phyloP scores from a whole-genome alignment of 2,329 filamentous ascomycete species.

The Cytospora mali region DNA sequence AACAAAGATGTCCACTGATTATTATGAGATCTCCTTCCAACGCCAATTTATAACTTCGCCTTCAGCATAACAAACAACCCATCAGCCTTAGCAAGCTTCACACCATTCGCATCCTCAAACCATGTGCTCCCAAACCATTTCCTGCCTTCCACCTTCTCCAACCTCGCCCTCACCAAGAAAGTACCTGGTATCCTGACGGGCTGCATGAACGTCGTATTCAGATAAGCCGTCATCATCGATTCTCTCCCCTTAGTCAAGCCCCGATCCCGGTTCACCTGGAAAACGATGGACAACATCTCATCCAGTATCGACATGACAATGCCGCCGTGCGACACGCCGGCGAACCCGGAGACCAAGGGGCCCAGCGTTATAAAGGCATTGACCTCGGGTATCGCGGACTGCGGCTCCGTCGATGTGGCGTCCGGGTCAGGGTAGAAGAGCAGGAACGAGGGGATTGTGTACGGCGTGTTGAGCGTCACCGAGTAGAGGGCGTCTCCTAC shows the following conservation, averaged over 20 bases:
- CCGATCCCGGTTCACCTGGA: conserved; percentile 43
- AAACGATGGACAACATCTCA: conserved; percentile 56
- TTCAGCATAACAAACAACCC: conserved; percentile 50
- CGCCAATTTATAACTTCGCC: conserved; percentile 30
- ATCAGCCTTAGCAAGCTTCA: conserved; percentile 53
- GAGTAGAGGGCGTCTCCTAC: conserved; percentile 57
- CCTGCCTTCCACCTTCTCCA: conserved; percentile 52
- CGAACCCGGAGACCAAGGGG: conserved; percentile 55
- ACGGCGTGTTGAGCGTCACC: conserved; percentile 52
- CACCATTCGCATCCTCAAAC: conserved; percentile 52
- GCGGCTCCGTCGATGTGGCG: conserved; percentile 13
- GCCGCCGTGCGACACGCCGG: conserved; percentile 58
- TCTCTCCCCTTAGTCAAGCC: conserved; percentile 31
- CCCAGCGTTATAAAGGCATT: conserved; percentile 47
- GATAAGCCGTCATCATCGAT: conserved; percentile 50
- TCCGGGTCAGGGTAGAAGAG: conserved; percentile 44
- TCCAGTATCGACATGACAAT: conserved; percentile 61
- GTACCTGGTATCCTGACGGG: conserved; percentile 54
- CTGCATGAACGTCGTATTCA: conserved; percentile 57
- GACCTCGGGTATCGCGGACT: conserved; percentile 34
- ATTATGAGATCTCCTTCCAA: too few relatives aligned
- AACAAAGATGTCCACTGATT: background rate
- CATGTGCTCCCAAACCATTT: conserved; percentile 55
- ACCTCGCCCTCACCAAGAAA: conserved; percentile 49
- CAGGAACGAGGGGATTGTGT: conserved; percentile 51